phyloP scores from a whole-genome alignment of 2,329 filamentous ascomycete genomes.

The Diaporthe citri region DNA sequence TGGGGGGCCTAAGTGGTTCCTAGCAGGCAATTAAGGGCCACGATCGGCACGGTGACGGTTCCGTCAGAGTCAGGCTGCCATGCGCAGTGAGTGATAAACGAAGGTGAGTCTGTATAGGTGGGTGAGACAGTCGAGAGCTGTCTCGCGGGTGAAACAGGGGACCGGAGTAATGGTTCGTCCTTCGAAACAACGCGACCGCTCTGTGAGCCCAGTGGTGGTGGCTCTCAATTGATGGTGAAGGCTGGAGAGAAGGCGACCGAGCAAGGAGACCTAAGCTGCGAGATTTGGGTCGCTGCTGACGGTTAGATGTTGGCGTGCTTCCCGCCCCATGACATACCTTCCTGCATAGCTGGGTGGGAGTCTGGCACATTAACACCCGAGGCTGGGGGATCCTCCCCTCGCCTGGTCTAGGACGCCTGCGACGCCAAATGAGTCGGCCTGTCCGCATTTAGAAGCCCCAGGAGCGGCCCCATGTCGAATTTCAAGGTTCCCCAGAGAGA shows the following conservation, averaged over 20 bases:
- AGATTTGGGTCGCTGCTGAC: slow-evolving; percentile 24
- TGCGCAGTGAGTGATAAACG: slow-evolving; percentile 13
- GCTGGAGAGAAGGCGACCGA: background rate
- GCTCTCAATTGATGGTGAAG: slow-evolving; percentile 7
- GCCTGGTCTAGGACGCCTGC: slow-evolving; percentile 6
- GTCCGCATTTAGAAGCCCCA: slow-evolving; percentile 29
- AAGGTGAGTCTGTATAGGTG: background rate
- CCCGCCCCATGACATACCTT: slow-evolving; percentile 27
- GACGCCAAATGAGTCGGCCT: slow-evolving; percentile 29
- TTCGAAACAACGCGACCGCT: slow-evolving; percentile 27
- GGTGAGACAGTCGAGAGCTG: slow-evolving; percentile 23
- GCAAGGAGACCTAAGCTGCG: slow-evolving; percentile 15
- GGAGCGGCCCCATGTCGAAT: slow-evolving; percentile 26
- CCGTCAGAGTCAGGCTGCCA: slow-evolving; percentile 10
- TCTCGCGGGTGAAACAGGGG: slow-evolving; percentile 22
- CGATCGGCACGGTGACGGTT: slow-evolving; percentile 12
- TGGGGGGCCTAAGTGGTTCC: slow-evolving; percentile 23
- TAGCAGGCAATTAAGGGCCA: slow-evolving; percentile 31
- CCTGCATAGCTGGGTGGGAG: slow-evolving; percentile 4
- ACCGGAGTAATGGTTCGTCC: slow-evolving; percentile 9
- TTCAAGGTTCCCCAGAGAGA: slow-evolving; percentile 30
- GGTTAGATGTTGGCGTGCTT: slow-evolving; percentile 23
- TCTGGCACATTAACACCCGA: slow-evolving; percentile 9
- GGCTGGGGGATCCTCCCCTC: slow-evolving; percentile 27
- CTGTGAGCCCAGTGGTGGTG: slow-evolving; percentile 4